Evolutionary conservation across 164 flowering plant genomes (phyloP), one percentile per base, ranked within the genome.

Genomic region (Chimonanthus praecox): DNA sequence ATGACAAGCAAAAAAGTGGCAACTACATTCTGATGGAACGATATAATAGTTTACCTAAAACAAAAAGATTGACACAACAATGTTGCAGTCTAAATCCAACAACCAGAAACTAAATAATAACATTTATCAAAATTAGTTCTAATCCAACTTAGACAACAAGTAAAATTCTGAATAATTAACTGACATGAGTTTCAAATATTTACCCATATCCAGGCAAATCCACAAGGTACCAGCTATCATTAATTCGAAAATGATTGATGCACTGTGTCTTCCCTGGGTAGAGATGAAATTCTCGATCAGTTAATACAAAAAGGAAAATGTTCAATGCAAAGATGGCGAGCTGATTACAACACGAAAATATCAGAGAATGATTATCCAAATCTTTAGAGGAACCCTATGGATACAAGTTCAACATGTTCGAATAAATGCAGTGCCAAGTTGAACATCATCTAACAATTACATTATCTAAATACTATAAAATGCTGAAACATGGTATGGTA

Each of bases 121-220:
- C 60, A 54, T 5, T 13, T 0, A 2, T 3, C 11, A 2, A 54
- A 54, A 1, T 54, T 54, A n/a, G 11, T 4, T 13, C 60, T 54
- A 54, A 54, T 15, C 16, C n/a, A 54, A 54, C 16, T 9, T 54
- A 54, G 60, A 54, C 5, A 10, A 13, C 16, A 54, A 33, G 33
- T 33, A 33, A 33, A 54, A 13, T 10, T 13, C n/a, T 15, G 16
- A 54, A 8, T 2, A 10, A 66, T 44, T 20, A 66, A 8, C 11
- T 11, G 11, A 66, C 16, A 66, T 65, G 47, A 50, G 65, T 74
- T 74, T 5, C 48, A 49, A 51, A 62, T 44, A 44, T 63, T 74
- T 90, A 95, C 98, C 99, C 98, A 79, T 90, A 93, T 82, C 98
- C 97, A 78, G 98, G 99, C 82, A 95, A 84, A 83, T 95, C 99